Evolutionary conservation across 257 asterid genomes (phyloP), one percentile per base, ranked within the genome.

Genomic region (Eustoma russellianum): DNA sequence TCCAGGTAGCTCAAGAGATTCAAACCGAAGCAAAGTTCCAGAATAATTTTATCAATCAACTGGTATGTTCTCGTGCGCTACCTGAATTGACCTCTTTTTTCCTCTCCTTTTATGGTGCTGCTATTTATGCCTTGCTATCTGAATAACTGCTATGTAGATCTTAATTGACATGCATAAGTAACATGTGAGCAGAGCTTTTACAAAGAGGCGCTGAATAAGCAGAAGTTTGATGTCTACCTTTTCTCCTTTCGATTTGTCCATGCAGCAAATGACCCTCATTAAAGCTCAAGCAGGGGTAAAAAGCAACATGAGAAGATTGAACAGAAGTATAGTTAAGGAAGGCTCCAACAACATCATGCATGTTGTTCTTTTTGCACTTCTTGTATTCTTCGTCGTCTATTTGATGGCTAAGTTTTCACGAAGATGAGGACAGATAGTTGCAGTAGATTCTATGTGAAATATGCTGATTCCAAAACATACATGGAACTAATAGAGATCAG

Each of bases 231-330:
- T 46, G 13, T 24, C 46, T 15, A n/a, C 52, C 33, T 6, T 33
- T 41, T 33, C 41, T 48, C 8, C 40, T 11, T 44, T 17, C 34
- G 17, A 46, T 41, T 35, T 62, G n/a, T 30, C 10, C 9, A 8
- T 46, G 58, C 73, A 91, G 94, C 98, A 91, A 91, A 87, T 82
- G 94, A 91, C 94, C 13, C 46, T 86, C 70, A 80, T 82, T 56
- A 84, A 91, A 80, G 94, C 94, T 72, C 98, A 86, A 61, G 96
- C 98, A 47, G 98, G 98, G 46, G 88, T 90, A 64, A 86, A 90
- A 58, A 86, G 86, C 87, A 90, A 86, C 77, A 77, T 86, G 94
- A 78, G 88, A 73, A 79, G 89, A 76, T 77, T 90, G 72, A 86
- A 77, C 70, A 82, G 72, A 73, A 90, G 95, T 74, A 78, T 86